Evolutionary conservation across 176 grass and related monocot genomes (phyloP).

Genomic region (Musa itinerans): DNA sequence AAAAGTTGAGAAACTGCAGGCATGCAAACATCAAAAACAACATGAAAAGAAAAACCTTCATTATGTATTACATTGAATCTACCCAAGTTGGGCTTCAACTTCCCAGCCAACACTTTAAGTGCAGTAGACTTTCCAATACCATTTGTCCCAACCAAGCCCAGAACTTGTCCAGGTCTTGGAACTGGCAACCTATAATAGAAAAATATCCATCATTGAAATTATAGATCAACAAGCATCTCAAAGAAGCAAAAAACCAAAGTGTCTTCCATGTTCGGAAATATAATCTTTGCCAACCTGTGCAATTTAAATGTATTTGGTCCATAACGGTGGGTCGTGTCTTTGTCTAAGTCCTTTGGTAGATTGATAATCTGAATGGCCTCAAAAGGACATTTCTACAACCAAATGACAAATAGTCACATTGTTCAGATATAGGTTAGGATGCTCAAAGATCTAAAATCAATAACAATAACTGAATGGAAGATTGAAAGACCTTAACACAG

Average conservation of each 20-base stretch:
- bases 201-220: background rate
- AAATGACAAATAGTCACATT: slow-evolving; percentile 10
- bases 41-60: background rate
- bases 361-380: slow-evolving; percentile 86
- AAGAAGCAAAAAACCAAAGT: too few relatives aligned
- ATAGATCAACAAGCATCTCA: too few relatives aligned
- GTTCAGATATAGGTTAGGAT: background rate
- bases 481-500: slow-evolving; percentile 65
- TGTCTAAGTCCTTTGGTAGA: slow-evolving; percentile 57
- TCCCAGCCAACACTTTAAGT: slow-evolving; percentile 61
- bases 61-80: slow-evolving; percentile 55
- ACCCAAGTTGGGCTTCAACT: slow-evolving; percentile 76
- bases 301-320: slow-evolving; percentile 84
- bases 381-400: slow-evolving; percentile 71
- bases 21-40: background rate
- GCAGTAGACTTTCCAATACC: slow-evolving; percentile 84
- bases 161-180: slow-evolving; percentile 73
- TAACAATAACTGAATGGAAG: background rate
- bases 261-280: too few relatives aligned
- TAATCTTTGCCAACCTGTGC: slow-evolving; percentile 35
- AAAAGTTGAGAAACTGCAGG: slow-evolving; percentile 6
- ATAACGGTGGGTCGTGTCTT: slow-evolving; percentile 84
- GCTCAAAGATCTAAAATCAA: background rate
- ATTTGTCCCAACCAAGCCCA: slow-evolving; percentile 75
- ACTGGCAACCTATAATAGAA: slow-evolving; percentile 45